Base-by-base conservation (phyloP, 768 basidiomycete species). In the Leucocoprinus leucothites region DNA sequence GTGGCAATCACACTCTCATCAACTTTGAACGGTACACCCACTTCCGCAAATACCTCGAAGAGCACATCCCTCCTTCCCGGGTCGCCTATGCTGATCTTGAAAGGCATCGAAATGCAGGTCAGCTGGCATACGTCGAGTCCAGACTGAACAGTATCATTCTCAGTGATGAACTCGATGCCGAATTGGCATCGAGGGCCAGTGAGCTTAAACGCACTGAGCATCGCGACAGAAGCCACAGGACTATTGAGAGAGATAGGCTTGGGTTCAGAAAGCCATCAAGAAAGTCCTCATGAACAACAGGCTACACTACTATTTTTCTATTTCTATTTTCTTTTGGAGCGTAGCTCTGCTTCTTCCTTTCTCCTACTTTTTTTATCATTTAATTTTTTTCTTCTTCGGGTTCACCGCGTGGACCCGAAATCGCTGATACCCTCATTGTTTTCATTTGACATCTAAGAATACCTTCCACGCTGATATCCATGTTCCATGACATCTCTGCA, bases 21-120 rank as follows among this genome's bases (percentile, higher is more conserved):
- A 77, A 79, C 62, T 79, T 75, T 48, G 57, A 66, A 47, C 72
- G 74, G 40, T 78, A 74, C 53, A 44, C 63, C 49, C 65, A 68
- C 34, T 74, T 77, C 45, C 70, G 70, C 51, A 65, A 71, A 13
- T 68, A 68, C 18, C 62, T 78, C 43, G 69, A 65, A 43, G 68
- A 69, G 24, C 58, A 74, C 7, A 50, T 67, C 5, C 65, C 65
- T 31, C 71, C 35, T 13, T 38, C 36, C 48, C 13, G 13, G 9
- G 22, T 68, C 59, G 59, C 62, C 40, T 64, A 71, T 1, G 70
- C 75, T 8, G 31, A 31, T 11, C 31, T 31, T 31, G 6, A 31
- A 31, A 5, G 31, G 11, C 11, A 5, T 11, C 5, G 31, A 11
- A 31, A 31, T 31, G 11, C 31, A 5, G 31, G 31, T 5, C 31